Base-by-base conservation (phyloP, 108 stramenopile species). In the Schizochytrium sp. region DNA sequence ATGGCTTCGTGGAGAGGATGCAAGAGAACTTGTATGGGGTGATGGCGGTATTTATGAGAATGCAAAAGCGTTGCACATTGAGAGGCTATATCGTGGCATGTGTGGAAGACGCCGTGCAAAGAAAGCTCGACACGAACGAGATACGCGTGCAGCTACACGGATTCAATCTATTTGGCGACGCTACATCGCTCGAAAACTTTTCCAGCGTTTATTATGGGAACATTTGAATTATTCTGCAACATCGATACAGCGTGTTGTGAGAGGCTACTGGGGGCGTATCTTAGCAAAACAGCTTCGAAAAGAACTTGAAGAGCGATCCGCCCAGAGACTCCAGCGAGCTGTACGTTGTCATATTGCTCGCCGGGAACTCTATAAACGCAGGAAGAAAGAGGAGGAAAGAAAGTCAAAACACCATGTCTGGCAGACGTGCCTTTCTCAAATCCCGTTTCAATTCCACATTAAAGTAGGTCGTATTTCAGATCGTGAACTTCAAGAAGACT, bases 401-500 rank as follows among this genome's bases (percentile, higher is more conserved):
- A 69, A 69, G 64, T 8, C 2, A 38, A 12, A 38, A 8, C 64
- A 69, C 44, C 64, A 7, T 8, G 28, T 38, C 28, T 69, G 64
- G 64, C 64, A 15, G 0, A 3, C 2, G 64, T 44, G 40, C 15
- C 42, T 44, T 7, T 38, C 64, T 8, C 64, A 69, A 15, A 44
- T 12, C 19, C 64, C 64, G 12, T 44, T 69, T 69, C 42, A 44
- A 69, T 38, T 69, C 28, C 64, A 44, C 64, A 5, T 44, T 7
- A 69, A 15, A 15, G 19, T 69, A 38, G 44, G 44, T 44, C 8
- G 15, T 5, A 69, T 69, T 44, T 69, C 64, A 7, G 64, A 69
- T 44, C 64, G 64, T 44, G 64, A 69, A 38, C 64, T 69, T 5
- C 64, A 69, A 69, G 64, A 69, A 8, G 64, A 69, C 64, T 69